These are phyloP conservation scores for Canna indica DNA, from an alignment of 176 grass and related monocot genomes.

Conservation along the genomic window DNA sequence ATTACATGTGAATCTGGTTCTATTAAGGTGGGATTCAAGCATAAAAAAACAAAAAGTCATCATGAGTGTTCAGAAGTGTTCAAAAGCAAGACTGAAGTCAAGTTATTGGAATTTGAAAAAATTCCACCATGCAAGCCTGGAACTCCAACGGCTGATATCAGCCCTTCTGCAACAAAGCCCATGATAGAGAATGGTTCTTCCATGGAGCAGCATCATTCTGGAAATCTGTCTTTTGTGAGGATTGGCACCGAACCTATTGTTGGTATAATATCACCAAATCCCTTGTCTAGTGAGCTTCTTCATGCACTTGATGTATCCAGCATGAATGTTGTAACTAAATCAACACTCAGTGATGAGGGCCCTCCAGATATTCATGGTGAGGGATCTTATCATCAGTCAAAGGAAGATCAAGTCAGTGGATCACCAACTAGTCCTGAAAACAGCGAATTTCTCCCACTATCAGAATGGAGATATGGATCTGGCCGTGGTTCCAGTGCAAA, in stretches of 20 bases:
- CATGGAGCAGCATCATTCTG: conserved; percentile 21
- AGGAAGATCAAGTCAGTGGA: conserved; percentile 7
- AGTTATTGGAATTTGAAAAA: neutral
- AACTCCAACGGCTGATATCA: neutral
- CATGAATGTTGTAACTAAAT: conserved; percentile 13
- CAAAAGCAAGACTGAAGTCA: neutral
- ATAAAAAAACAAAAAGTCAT: neutral
- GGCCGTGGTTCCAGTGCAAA: neutral
- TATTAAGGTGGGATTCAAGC: neutral
- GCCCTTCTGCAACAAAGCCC: neutral
- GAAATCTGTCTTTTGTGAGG: neutral
- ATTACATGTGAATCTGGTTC: neutral
- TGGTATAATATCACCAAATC: conserved; percentile 13
- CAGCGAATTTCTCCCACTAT: conserved; percentile 5
- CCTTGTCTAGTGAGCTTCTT: neutral
- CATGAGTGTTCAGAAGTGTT: neutral
- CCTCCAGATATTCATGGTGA: conserved; percentile 13
- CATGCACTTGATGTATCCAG: neutral
- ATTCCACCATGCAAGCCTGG: neutral
- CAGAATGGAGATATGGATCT: conserved; percentile 1
- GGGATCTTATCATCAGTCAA: conserved; percentile 18
- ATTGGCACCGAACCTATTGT: neutral
- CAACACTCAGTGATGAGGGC: conserved; percentile 17
- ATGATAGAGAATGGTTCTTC: conserved; percentile 13
- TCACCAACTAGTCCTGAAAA: conserved; percentile 19